Conservation (phyloP, 306 rosid species). For the Argentina anserina region DNA sequence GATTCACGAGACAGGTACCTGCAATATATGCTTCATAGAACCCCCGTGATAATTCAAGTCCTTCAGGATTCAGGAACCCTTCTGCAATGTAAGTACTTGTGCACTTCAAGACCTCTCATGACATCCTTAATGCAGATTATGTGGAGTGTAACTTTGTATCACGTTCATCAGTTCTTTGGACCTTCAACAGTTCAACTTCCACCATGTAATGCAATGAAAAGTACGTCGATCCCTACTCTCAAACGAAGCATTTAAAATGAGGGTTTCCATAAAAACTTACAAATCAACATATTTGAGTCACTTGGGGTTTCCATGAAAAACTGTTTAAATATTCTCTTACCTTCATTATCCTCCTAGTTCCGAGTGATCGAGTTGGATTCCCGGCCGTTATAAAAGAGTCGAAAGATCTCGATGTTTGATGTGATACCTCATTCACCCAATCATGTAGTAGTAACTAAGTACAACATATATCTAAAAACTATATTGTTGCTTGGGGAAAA, state of each 20-base stretch:
- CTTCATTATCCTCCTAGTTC: no score
- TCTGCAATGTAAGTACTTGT: background rate
- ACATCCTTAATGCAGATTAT: background rate
- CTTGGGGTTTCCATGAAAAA: no score
- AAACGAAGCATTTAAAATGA: no score
- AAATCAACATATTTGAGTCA: background rate
- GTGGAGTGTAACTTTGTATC: background rate
- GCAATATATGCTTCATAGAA: constrained; percentile 1
- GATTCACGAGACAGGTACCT: background rate
- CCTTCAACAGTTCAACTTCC: background rate
- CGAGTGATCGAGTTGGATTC: constrained; percentile 52
- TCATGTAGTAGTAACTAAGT: background rate
- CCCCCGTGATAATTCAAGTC: constrained; percentile 31
- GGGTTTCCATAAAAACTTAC: no score
- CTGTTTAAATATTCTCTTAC: no score
- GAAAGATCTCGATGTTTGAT: constrained; percentile 45
- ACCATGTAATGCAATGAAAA: background rate
- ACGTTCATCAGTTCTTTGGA: background rate
- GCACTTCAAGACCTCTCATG: background rate
- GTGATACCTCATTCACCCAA: constrained; percentile 27
- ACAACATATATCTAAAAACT: background rate
- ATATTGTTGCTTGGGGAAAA: background rate
- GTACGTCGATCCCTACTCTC: no score
- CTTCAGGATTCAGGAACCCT: constrained; percentile 3
- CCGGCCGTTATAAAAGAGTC: constrained; percentile 30